phyloP scores from a whole-genome alignment of 2,329 filamentous ascomycete species.

The Trichophyton rubrum region DNA sequence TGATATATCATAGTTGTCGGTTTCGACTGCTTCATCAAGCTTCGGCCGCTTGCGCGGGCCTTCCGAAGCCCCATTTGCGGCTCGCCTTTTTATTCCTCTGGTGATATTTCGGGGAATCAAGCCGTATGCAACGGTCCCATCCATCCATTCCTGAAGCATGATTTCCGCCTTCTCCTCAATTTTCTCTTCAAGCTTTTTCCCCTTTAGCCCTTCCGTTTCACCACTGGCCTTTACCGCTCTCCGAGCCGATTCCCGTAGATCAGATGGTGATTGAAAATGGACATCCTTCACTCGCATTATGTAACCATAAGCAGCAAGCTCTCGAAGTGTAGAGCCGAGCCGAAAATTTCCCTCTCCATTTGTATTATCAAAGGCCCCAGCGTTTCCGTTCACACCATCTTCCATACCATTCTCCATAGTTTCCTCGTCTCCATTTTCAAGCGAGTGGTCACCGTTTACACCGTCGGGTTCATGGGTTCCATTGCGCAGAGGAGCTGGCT shows the following conservation, averaged over 20 bases:
- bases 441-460: slow-evolving; percentile 12
- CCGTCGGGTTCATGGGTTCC: slow-evolving; percentile 16
- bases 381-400: slow-evolving; percentile 28
- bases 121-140: slow-evolving; percentile 25
- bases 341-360: slow-evolving; percentile 15
- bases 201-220: slow-evolving; percentile 26
- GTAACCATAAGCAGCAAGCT: slow-evolving; percentile 31
- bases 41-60: slow-evolving; percentile 12
- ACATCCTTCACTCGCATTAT: slow-evolving; percentile 29
- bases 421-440: slow-evolving; percentile 14
- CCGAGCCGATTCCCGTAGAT: slow-evolving; percentile 29
- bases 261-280: slow-evolving; percentile 31
- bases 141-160: slow-evolving; percentile 24
- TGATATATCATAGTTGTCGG: slow-evolving; percentile 20
- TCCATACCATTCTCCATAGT: slow-evolving; percentile 15
- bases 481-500: slow-evolving; percentile 5
- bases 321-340: slow-evolving; percentile 28
- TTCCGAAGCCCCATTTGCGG: slow-evolving; percentile 14
- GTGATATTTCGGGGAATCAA: slow-evolving; percentile 23
- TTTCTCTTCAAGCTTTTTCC: slow-evolving; percentile 27
- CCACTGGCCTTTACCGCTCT: slow-evolving; percentile 21
- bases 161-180: slow-evolving; percentile 20
- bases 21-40: slow-evolving; percentile 17
- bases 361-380: slow-evolving; percentile 15
- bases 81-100: slow-evolving; percentile 25